Evolutionary conservation across 2,329 filamentous ascomycete genomes (phyloP).

Genomic region (Fusarium sublunatum): DNA sequence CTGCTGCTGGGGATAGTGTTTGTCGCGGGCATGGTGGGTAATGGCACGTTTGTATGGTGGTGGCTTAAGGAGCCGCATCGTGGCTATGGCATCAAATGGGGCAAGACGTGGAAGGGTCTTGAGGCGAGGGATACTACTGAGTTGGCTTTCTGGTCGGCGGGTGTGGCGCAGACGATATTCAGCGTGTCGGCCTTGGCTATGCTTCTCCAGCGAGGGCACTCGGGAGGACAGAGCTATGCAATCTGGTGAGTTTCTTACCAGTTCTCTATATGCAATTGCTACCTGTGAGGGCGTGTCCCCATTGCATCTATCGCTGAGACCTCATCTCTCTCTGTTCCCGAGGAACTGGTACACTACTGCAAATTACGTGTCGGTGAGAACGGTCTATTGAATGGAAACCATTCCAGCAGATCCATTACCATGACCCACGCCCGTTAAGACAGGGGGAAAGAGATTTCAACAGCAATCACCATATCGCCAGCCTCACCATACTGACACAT

Average conservation of each 20-base stretch:
- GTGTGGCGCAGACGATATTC: slow-evolving; percentile 56
- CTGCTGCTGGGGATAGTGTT: slow-evolving; percentile 52
- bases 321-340: slow-evolving; percentile 2
- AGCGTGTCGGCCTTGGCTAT: slow-evolving; percentile 57
- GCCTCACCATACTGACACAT: slow-evolving; percentile 25
- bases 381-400: slow-evolving; percentile 4
- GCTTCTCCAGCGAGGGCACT: slow-evolving; percentile 59
- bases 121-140: slow-evolving; percentile 61
- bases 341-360: slow-evolving; percentile 14
- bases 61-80: slow-evolving; percentile 58
- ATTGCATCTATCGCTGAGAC: slow-evolving; percentile 8
- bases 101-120: slow-evolving; percentile 56
- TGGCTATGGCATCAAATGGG: slow-evolving; percentile 57
- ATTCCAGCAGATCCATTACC: slow-evolving; percentile 1
- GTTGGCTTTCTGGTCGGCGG: slow-evolving; percentile 61
- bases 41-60: slow-evolving; percentile 59
- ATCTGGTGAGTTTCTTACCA: slow-evolving; percentile 59
- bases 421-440: slow-evolving; percentile 1
- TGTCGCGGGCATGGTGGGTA: slow-evolving; percentile 52
- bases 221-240: slow-evolving; percentile 59
- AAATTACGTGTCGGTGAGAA: slow-evolving; percentile 25
- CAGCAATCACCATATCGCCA: background rate
- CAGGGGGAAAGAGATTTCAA: slow-evolving; percentile 4
- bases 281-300: slow-evolving; percentile 28
- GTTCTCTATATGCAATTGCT: slow-evolving; percentile 27